Evolutionary conservation across 2,329 filamentous ascomycete genomes (phyloP).

Genomic region (Fusarium proliferatum): DNA sequence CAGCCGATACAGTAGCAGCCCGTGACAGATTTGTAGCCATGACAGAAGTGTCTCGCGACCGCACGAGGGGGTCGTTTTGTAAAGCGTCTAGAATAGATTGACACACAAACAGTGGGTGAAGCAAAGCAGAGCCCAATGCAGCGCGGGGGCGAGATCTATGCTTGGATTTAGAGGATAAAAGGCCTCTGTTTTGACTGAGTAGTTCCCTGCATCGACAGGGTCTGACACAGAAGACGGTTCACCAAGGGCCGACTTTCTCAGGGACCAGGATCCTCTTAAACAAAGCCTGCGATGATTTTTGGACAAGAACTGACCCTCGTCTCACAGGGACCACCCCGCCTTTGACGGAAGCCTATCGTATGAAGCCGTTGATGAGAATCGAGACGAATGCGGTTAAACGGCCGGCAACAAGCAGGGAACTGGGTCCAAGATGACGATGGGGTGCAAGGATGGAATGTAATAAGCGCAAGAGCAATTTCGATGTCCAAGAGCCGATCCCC

Average conservation of each 20-base stretch:
- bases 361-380: constrained; percentile 36
- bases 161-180: constrained; percentile 37
- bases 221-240: constrained; percentile 46
- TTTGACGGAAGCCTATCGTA: constrained; percentile 40
- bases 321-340: constrained; percentile 44
- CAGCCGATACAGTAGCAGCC: constrained; percentile 41
- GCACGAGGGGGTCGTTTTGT: constrained; percentile 24
- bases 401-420: constrained; percentile 42
- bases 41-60: constrained; percentile 25
- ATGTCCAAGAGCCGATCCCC: constrained; percentile 31
- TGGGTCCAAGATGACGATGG: constrained; percentile 35
- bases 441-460: constrained; percentile 37
- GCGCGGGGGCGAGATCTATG: constrained; percentile 32
- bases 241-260: constrained; percentile 31
- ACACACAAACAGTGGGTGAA: constrained; percentile 22
- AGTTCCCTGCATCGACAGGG: constrained; percentile 41
- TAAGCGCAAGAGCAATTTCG: constrained; percentile 40
- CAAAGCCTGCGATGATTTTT: constrained; percentile 24
- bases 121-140: constrained; percentile 10
- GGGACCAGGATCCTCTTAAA: constrained; percentile 39
- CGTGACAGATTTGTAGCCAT: constrained; percentile 42
- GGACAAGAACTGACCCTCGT: constrained; percentile 36
- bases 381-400: constrained; percentile 42
- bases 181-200: constrained; percentile 33
- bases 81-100: constrained; percentile 38